Percentiles rank a stretch among this genome's conserved stretches.
Conservation (phyloP, 2,329 filamentous ascomycete genomes). For the Aspergillus ruber region DNA sequence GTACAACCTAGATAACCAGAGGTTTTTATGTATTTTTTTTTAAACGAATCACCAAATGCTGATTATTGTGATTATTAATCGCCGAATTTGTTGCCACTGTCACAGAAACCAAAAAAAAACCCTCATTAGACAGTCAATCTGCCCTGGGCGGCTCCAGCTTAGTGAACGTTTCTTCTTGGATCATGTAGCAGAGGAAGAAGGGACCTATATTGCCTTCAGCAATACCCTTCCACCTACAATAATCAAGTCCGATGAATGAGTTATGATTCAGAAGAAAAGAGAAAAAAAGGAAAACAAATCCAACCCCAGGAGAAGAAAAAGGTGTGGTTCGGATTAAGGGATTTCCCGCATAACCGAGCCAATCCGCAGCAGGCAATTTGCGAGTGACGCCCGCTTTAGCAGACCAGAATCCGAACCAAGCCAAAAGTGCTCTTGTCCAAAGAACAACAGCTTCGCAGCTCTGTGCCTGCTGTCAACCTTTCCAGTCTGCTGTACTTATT, state of each 20-base stretch:
- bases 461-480: slow-evolving; percentile 15
- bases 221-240: slow-evolving; percentile 56
- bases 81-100: slow-evolving; percentile 52
- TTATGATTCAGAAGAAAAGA: slow-evolving; percentile 42
- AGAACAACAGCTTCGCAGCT: slow-evolving; percentile 17
- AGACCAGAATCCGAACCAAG: slow-evolving; percentile 26
- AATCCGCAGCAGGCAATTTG: slow-evolving; percentile 36
- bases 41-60: neutral
- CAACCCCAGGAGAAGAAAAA: slow-evolving; percentile 9
- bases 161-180: slow-evolving; percentile 55
- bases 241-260: slow-evolving; percentile 52
- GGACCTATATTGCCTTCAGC: slow-evolving; percentile 27
- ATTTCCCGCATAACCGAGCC: slow-evolving; percentile 28
- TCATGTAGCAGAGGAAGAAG: slow-evolving; percentile 57
- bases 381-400: slow-evolving; percentile 23
- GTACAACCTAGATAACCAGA: too few species aligned
- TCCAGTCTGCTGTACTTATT: slow-evolving; percentile 11
- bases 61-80: neutral
- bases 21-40: too few species aligned
- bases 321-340: slow-evolving; percentile 19
- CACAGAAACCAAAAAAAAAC: slow-evolving; percentile 56
- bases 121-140: slow-evolving; percentile 44
- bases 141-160: slow-evolving; percentile 61
- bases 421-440: slow-evolving; percentile 22
- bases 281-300: slow-evolving; percentile 15